A percentile compares a stretch with the other conserved stretches of the same genome.
These are phyloP conservation scores for Wallacemonas sp. DNA, from an alignment of 208 protist genomes.

Conservation along the genomic window DNA sequence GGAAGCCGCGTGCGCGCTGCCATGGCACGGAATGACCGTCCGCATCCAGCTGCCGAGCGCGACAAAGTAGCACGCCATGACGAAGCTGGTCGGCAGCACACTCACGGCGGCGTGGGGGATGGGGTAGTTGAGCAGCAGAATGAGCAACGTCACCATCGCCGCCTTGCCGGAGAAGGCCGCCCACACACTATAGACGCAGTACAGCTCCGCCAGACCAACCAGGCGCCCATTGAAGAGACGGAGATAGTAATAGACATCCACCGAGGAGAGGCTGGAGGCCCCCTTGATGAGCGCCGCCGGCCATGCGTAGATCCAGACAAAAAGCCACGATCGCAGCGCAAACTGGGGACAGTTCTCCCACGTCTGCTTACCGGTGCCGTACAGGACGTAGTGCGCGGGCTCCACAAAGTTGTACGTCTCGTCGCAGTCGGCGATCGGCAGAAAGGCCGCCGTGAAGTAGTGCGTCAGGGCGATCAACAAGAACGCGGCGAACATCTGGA, in stretches of 20 bases:
- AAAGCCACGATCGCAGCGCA: constrained; percentile 91
- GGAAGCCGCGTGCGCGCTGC: constrained; percentile 8
- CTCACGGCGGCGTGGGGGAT: constrained; percentile 72
- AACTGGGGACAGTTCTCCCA: constrained; percentile 95
- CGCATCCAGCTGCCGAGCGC: constrained; percentile 67
- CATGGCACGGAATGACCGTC: constrained; percentile 14
- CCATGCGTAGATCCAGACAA: constrained; percentile 81
- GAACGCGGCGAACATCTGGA: constrained; percentile 52
- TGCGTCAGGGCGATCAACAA: constrained; percentile 49
- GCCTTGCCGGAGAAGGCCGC: constrained; percentile 37
- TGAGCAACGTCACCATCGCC: constrained; percentile 44
- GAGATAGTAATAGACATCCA: constrained; percentile 69
- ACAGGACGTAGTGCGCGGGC: constrained; percentile 93
- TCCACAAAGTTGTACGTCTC: constrained; percentile 98
- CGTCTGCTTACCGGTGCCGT: constrained; percentile 94
- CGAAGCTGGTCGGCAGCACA: constrained; percentile 86
- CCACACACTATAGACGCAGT: constrained; percentile 66
- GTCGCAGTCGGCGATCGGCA: constrained; percentile 94
- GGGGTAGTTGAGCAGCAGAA: constrained; percentile 68
- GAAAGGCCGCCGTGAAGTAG: constrained; percentile 58
- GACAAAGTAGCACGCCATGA: constrained; percentile 83
- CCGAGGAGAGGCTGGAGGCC: constrained; percentile 31
- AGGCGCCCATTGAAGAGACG: constrained; percentile 61
- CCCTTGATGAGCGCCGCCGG: constrained; percentile 37
- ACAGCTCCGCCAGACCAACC: constrained; percentile 46